Evolutionary conservation across 2,329 filamentous ascomycete genomes (phyloP).

Genomic region (Cladosporium sp.): DNA sequence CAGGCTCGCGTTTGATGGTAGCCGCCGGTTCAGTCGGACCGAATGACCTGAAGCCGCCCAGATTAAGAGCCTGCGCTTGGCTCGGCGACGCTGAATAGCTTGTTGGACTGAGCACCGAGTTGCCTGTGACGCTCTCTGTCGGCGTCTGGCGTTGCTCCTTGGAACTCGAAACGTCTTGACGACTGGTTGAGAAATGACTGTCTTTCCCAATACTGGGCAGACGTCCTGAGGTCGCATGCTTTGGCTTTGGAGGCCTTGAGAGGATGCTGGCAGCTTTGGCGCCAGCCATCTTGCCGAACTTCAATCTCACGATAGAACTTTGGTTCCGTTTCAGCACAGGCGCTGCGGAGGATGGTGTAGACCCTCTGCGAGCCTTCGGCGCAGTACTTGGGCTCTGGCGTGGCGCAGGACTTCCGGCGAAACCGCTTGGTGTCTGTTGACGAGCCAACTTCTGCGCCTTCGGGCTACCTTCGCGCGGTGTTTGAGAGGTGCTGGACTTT

Average conservation of each 20-base stretch:
- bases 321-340: constrained; percentile 2
- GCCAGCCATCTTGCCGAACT: constrained; percentile 2
- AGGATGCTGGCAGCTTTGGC: background rate
- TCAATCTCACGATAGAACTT: constrained; percentile 7
- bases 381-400: background rate
- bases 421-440: constrained; percentile 8
- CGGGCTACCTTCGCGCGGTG: constrained; percentile 20
- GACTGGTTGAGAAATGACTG: too few relatives aligned
- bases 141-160: constrained; percentile 1
- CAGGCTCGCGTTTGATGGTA: background rate
- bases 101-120: constrained; percentile 12
- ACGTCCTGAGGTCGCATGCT: background rate
- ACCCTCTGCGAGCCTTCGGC: constrained; percentile 2
- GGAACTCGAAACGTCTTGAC: too few relatives aligned
- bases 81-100: constrained; percentile 15
- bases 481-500: constrained; percentile 19
- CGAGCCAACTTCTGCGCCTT: constrained; percentile 22
- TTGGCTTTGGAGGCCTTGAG: background rate
- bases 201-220: background rate
- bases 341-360: background rate
- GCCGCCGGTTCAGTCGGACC: constrained; percentile 4
- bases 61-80: constrained; percentile 17
- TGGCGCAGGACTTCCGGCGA: background rate
- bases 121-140: constrained; percentile 6
- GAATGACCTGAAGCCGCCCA: constrained; percentile 24